Percentiles rank a stretch among this genome's conserved stretches.
Conservation (phyloP, 805 yeast genomes). For the Metschnikowia gelsemii region DNA sequence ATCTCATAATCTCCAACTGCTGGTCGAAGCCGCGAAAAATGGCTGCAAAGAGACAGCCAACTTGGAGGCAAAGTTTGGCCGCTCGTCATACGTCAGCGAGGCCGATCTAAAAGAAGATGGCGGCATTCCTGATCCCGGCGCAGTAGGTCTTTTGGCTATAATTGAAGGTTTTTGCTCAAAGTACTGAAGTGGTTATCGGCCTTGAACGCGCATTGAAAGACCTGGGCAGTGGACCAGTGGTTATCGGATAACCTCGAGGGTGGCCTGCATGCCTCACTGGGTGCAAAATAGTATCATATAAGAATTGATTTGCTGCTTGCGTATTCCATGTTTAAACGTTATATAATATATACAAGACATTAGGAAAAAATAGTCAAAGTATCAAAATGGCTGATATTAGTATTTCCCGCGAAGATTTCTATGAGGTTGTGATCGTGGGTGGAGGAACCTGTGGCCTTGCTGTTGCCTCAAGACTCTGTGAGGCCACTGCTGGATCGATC, state of each 20-base stretch:
- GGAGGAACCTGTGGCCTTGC: constrained; percentile 50
- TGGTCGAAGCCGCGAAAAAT: constrained; percentile 64
- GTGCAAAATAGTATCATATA: constrained; percentile 13
- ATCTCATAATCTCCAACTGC: constrained; percentile 53
- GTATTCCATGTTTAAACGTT: background rate
- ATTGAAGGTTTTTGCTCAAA: constrained; percentile 42
- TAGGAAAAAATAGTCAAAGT: background rate
- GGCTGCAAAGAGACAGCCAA: constrained; percentile 78
- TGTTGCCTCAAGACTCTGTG: constrained; percentile 41
- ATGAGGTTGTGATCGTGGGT: constrained; percentile 42
- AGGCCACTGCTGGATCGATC: constrained; percentile 41
- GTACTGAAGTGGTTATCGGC: constrained; percentile 12
- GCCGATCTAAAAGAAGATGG: constrained; percentile 58
- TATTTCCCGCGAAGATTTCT: constrained; percentile 23
- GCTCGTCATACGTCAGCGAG: constrained; percentile 84
- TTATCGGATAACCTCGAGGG: constrained; percentile 13
- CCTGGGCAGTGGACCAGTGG: no score
- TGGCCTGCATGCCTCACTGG: constrained; percentile 11
- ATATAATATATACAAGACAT: background rate
- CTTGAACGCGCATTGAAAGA: background rate
- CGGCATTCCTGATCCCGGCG: constrained; percentile 95
- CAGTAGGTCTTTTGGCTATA: constrained; percentile 74
- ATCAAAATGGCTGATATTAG: constrained; percentile 1
- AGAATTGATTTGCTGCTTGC: background rate
- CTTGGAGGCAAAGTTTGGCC: constrained; percentile 82